Evolutionary conservation across 331 rosid genomes (phyloP).

Genomic region (Cydonia oblonga): DNA sequence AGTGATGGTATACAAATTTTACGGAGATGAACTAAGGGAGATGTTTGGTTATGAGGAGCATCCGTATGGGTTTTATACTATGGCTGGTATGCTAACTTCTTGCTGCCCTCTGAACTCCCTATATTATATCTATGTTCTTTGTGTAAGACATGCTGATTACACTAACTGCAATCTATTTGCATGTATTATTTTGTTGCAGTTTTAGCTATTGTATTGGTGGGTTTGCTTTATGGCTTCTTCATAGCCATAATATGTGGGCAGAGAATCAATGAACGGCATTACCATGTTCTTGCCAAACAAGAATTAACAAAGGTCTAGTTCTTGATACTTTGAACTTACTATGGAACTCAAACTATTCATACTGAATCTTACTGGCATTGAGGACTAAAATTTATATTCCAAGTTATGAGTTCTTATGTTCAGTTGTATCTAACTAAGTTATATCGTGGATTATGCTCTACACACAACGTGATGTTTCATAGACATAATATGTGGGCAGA

Average conservation of each 20-base stretch:
- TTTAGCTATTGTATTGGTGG: constrained; percentile 83
- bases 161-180: not conserved
- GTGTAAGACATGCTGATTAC: not conserved
- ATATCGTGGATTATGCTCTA: not conserved
- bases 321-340: constrained; percentile 9
- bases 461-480: not conserved
- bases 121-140: not conserved
- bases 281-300: constrained; percentile 97
- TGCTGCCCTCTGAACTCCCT: constrained; percentile 2
- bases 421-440: not conserved
- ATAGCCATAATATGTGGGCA: constrained; percentile 97
- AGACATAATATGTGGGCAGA: not conserved
- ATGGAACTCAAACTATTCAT: not conserved
- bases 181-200: constrained; percentile 36
- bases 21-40: constrained; percentile 90
- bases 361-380: not conserved
- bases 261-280: constrained; percentile 94
- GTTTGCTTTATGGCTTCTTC: constrained; percentile 96
- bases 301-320: constrained; percentile 78
- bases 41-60: constrained; percentile 99
- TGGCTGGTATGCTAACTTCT: constrained; percentile 64
- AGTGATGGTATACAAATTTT: constrained; percentile 84
- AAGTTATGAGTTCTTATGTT: too few species aligned
- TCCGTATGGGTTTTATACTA: constrained; percentile 89
- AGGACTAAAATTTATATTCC: too few species aligned